Evolutionary conservation across 2,329 filamentous ascomycete genomes (phyloP).

Genomic region (Periconia sp.): DNA sequence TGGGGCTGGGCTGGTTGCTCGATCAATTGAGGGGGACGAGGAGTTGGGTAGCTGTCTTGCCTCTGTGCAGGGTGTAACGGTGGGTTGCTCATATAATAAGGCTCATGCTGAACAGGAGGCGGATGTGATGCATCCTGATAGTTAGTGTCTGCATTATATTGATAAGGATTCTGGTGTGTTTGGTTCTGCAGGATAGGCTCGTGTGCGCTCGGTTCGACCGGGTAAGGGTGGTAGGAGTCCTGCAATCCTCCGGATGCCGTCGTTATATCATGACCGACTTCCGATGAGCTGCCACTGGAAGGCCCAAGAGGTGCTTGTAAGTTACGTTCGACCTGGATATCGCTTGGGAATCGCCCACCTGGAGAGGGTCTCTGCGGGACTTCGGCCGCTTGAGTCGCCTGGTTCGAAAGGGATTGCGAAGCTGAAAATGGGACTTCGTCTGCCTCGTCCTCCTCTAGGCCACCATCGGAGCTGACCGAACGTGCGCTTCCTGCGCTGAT

Average conservation of each 20-base stretch:
- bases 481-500: slow-evolving; percentile 67
- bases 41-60: slow-evolving; percentile 7
- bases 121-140: slow-evolving; percentile 16
- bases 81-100: slow-evolving; percentile 20
- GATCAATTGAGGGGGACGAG: neutral
- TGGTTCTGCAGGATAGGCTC: slow-evolving; percentile 18
- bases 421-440: slow-evolving; percentile 70
- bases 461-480: slow-evolving; percentile 56
- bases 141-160: slow-evolving; percentile 14
- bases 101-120: slow-evolving; percentile 12
- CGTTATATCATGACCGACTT: slow-evolving; percentile 64
- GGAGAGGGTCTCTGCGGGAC: slow-evolving; percentile 75
- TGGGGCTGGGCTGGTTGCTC: neutral
- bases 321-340: slow-evolving; percentile 85
- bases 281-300: slow-evolving; percentile 77
- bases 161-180: slow-evolving; percentile 14
- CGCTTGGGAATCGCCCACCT: slow-evolving; percentile 96
- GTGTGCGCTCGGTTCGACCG: slow-evolving; percentile 22
- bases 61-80: slow-evolving; percentile 7
- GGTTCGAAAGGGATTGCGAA: slow-evolving; percentile 53
- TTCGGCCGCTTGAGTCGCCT: slow-evolving; percentile 44
- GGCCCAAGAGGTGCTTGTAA: slow-evolving; percentile 80
- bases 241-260: slow-evolving; percentile 65
- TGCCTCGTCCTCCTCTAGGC: slow-evolving; percentile 61
- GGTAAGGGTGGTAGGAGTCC: slow-evolving; percentile 35